Conservation (phyloP, 805 yeast species). For the Saccharomycopsis fibuligera region DNA sequence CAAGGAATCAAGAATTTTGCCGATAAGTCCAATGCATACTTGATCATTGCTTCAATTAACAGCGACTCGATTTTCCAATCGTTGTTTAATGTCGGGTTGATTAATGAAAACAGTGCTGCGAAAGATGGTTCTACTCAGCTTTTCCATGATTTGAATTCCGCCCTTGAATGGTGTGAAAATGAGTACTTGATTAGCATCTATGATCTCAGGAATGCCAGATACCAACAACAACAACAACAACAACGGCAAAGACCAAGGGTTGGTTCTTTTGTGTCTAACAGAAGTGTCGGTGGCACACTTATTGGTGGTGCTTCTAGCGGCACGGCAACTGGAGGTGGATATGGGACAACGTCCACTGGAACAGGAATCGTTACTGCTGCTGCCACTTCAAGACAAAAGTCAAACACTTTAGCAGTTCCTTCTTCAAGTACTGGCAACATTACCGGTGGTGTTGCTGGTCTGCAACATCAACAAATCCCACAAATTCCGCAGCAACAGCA, state of each 20-base stretch:
- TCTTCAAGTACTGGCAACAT: neutral
- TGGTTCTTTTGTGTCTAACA: neutral
- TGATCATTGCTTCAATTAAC: slow-evolving; percentile 73
- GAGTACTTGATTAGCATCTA: slow-evolving; percentile 66
- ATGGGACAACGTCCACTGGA: too few relatives aligned
- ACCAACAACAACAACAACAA: neutral
- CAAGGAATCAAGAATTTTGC: slow-evolving; percentile 77
- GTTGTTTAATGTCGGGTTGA: slow-evolving; percentile 76
- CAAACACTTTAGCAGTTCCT: neutral
- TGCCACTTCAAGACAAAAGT: neutral
- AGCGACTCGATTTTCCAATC: slow-evolving; percentile 62
- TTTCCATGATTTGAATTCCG: slow-evolving; percentile 75
- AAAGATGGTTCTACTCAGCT: slow-evolving; percentile 43
- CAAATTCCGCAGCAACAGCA: neutral
- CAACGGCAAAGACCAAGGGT: neutral
- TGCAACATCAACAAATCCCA: neutral
- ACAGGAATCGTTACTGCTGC: neutral
- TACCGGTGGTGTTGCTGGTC: neutral
- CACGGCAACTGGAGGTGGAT: neutral
- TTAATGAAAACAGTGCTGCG: slow-evolving; percentile 42
- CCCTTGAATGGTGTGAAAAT: slow-evolving; percentile 96
- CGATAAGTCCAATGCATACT: slow-evolving; percentile 57
- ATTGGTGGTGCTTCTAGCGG: neutral
- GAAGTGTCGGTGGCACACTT: neutral
- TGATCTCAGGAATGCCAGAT: slow-evolving; percentile 30